Percentiles rank a stretch among this genome's conserved stretches.
Evolutionary conservation across 2,329 filamentous ascomycete genomes (phyloP).

Genomic region (Fusarium buharicum): DNA sequence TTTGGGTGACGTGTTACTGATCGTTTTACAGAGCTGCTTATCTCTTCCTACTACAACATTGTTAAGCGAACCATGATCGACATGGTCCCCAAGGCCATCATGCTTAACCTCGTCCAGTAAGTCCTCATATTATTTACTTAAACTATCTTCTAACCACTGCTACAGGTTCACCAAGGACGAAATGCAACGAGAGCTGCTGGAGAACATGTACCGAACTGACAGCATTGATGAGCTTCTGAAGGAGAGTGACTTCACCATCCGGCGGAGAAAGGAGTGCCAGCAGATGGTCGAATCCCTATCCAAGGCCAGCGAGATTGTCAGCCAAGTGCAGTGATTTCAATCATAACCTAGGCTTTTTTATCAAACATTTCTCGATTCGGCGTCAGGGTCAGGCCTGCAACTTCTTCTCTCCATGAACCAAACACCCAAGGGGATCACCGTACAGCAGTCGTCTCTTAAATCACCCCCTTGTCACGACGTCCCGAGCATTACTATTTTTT

Average conservation of each 20-base stretch:
- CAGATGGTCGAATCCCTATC: slow-evolving; percentile 97
- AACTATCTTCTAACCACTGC: slow-evolving; percentile 33
- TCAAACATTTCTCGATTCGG: slow-evolving; percentile 27
- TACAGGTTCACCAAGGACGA: slow-evolving; percentile 91
- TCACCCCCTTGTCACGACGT: slow-evolving; percentile 19
- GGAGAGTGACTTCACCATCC: slow-evolving; percentile 96
- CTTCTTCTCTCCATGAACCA: slow-evolving; percentile 19
- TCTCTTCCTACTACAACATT: slow-evolving; percentile 97
- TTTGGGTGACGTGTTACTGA: slow-evolving; percentile 19
- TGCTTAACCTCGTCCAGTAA: slow-evolving; percentile 95
- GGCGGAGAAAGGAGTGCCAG: slow-evolving; percentile 96
- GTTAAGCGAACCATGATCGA: slow-evolving; percentile 99
- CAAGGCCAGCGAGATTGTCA: slow-evolving; percentile 95
- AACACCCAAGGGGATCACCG: slow-evolving; percentile 12
- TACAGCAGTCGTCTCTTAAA: slow-evolving; percentile 21
- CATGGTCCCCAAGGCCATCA: slow-evolving; percentile 99
- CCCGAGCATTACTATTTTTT: slow-evolving; percentile 39
- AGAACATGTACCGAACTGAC: slow-evolving; percentile 95
- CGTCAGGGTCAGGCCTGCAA: slow-evolving; percentile 24
- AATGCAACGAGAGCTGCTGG: slow-evolving; percentile 96
- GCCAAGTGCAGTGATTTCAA: slow-evolving; percentile 70
- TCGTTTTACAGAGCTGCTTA: slow-evolving; percentile 78
- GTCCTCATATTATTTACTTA: slow-evolving; percentile 52
- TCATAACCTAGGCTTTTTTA: slow-evolving; percentile 19
- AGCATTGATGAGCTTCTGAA: slow-evolving; percentile 94